Evolutionary conservation across 1,284 basidiomycete species (phyloP).

Genomic region (Ustilago xerochloae): DNA sequence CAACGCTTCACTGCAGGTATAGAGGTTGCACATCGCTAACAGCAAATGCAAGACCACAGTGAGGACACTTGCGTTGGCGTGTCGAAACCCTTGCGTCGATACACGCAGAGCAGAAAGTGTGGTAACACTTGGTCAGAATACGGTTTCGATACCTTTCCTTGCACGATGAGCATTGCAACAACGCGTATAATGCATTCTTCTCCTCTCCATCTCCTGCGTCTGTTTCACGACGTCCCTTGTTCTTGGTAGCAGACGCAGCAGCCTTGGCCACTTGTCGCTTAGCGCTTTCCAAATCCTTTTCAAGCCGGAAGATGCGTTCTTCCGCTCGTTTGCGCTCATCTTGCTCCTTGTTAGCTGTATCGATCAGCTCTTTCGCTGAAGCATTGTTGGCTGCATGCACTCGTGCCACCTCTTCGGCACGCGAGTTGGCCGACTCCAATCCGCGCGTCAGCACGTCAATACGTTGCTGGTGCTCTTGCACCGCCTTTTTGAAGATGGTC

Average conservation of each 20-base stretch:
- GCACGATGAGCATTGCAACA: slow-evolving; percentile 93
- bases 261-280: slow-evolving; percentile 56
- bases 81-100: slow-evolving; percentile 88
- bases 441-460: slow-evolving; percentile 64
- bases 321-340: slow-evolving; percentile 49
- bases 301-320: slow-evolving; percentile 48
- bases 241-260: slow-evolving; percentile 56
- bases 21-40: slow-evolving; percentile 86
- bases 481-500: slow-evolving; percentile 58
- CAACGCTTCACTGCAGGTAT: slow-evolving; percentile 72
- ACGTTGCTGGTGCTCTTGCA: slow-evolving; percentile 55
- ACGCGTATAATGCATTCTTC: slow-evolving; percentile 76
- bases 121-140: slow-evolving; percentile 92
- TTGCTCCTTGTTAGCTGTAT: slow-evolving; percentile 31
- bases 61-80: slow-evolving; percentile 94
- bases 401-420: slow-evolving; percentile 36
- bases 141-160: slow-evolving; percentile 83
- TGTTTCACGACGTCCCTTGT: slow-evolving; percentile 46
- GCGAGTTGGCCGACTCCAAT: slow-evolving; percentile 60
- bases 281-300: slow-evolving; percentile 55
- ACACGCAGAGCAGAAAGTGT: slow-evolving; percentile 89
- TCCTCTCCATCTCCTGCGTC: slow-evolving; percentile 57
- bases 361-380: slow-evolving; percentile 53
- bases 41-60: slow-evolving; percentile 85
- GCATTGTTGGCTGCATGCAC: slow-evolving; percentile 42